phyloP scores from a whole-genome alignment of 2,329 filamentous ascomycete species.

The Aspergillus novofumigatus region DNA sequence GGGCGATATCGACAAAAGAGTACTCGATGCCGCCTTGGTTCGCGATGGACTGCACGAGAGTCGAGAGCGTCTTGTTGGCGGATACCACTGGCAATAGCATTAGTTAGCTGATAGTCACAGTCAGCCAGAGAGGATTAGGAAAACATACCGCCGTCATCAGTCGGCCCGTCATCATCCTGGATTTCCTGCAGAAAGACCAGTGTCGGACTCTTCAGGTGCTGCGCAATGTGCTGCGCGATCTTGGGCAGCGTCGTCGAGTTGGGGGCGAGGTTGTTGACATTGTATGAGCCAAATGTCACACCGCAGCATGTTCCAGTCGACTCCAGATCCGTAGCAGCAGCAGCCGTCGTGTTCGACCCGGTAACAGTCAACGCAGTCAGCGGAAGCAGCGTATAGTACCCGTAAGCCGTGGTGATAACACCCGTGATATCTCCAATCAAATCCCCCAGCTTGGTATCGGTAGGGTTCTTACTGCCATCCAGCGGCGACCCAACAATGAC shows the following conservation, averaged over 20 bases:
- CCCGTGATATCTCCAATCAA: constrained; percentile 62
- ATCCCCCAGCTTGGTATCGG: constrained; percentile 61
- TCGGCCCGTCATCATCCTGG: constrained; percentile 62
- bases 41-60: constrained; percentile 53
- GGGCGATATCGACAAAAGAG: constrained; percentile 56
- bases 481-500: constrained; percentile 63
- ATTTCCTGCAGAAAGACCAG: constrained; percentile 67
- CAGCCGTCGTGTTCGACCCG: constrained; percentile 41
- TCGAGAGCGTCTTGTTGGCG: constrained; percentile 57
- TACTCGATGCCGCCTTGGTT: constrained; percentile 51
- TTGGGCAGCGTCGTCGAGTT: constrained; percentile 52
- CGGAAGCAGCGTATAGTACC: constrained; percentile 66
- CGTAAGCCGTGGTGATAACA: constrained; percentile 62
- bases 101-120: neutral
- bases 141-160: constrained; percentile 54
- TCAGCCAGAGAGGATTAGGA: neutral
- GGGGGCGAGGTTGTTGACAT: constrained; percentile 64
- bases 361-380: constrained; percentile 53
- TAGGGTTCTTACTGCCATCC: constrained; percentile 60
- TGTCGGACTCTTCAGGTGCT: constrained; percentile 60
- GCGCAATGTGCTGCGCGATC: constrained; percentile 62
- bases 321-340: constrained; percentile 52
- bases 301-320: constrained; percentile 51
- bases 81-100: constrained; percentile 33
- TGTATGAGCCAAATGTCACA: constrained; percentile 64